Evolutionary conservation across 2,329 filamentous ascomycete species (phyloP).

Genomic region (Tolypocladium paradoxum): DNA sequence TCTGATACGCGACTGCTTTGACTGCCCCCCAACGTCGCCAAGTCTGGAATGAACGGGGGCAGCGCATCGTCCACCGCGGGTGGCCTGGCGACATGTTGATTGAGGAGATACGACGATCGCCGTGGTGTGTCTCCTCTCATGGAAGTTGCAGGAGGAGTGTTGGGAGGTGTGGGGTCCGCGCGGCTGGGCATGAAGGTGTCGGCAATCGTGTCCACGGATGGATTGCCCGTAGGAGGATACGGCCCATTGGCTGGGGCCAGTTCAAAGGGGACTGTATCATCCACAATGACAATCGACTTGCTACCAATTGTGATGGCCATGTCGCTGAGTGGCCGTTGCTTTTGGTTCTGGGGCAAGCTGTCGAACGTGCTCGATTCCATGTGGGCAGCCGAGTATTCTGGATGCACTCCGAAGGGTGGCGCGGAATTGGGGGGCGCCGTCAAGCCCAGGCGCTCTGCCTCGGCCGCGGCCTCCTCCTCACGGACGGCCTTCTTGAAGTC

Average conservation of each 20-base stretch:
- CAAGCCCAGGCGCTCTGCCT: slow-evolving; percentile 11
- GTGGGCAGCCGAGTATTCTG: slow-evolving; percentile 33
- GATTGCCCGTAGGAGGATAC: slow-evolving; percentile 26
- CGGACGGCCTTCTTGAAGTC: slow-evolving; percentile 69
- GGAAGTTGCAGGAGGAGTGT: slow-evolving; percentile 41
- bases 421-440: slow-evolving; percentile 13
- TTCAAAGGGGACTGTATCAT: slow-evolving; percentile 47
- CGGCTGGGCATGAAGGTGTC: slow-evolving; percentile 38
- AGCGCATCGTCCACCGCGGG: slow-evolving; percentile 28
- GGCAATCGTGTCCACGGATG: slow-evolving; percentile 41
- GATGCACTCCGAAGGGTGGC: slow-evolving; percentile 16
- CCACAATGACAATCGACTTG: slow-evolving; percentile 82
- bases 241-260: slow-evolving; percentile 39
- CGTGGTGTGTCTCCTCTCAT: slow-evolving; percentile 34
- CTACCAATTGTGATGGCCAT: slow-evolving; percentile 64
- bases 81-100: slow-evolving; percentile 30
- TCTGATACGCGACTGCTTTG: slow-evolving; percentile 17
- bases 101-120: slow-evolving; percentile 44
- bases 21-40: slow-evolving; percentile 26
- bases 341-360: slow-evolving; percentile 19
- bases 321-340: slow-evolving; percentile 36
- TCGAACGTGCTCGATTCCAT: slow-evolving; percentile 28
- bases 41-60: slow-evolving; percentile 37
- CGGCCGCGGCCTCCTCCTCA: slow-evolving; percentile 49
- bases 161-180: slow-evolving; percentile 49